Conservation (phyloP, 257 asterid species). For the Solanum tacnaense region DNA sequence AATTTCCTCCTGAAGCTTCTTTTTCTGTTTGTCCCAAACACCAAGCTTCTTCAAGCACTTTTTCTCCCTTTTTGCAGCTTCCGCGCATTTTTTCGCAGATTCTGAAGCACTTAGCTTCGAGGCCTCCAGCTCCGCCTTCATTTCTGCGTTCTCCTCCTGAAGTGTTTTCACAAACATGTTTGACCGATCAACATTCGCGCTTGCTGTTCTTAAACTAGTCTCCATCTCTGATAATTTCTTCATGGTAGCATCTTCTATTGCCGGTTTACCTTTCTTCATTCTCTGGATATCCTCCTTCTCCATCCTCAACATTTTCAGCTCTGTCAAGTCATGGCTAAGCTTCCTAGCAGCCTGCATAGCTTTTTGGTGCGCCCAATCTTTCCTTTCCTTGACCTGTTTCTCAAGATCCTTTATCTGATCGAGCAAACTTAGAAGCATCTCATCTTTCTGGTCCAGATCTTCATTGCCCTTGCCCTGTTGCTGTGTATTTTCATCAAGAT, state of each 20-base stretch:
- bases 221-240: slow-evolving; percentile 75
- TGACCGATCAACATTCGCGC: slow-evolving; percentile 77
- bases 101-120: slow-evolving; percentile 86
- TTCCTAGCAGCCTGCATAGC: slow-evolving; percentile 97
- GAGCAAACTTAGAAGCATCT: slow-evolving; percentile 58
- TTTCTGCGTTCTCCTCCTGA: slow-evolving; percentile 76
- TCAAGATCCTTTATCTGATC: slow-evolving; percentile 81
- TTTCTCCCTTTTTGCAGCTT: slow-evolving; percentile 85
- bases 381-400: slow-evolving; percentile 73
- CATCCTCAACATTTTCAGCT: slow-evolving; percentile 73
- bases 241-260: slow-evolving; percentile 54
- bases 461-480: slow-evolving; percentile 39
- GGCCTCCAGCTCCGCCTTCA: slow-evolving; percentile 94
- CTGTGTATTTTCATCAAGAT: slow-evolving; percentile 65
- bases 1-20: slow-evolving; percentile 85
- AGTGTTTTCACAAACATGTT: slow-evolving; percentile 75
- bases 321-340: slow-evolving; percentile 82
- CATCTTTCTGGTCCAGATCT: slow-evolving; percentile 68
- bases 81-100: slow-evolving; percentile 58
- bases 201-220: slow-evolving; percentile 69
- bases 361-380: slow-evolving; percentile 95
- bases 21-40: slow-evolving; percentile 84
- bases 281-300: slow-evolving; percentile 84
- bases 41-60: slow-evolving; percentile 62
- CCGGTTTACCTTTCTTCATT: slow-evolving; percentile 64